These are phyloP conservation scores for Hymenoscyphus albidus DNA, from an alignment of 2,329 filamentous ascomycete species.

Conservation along the genomic window DNA sequence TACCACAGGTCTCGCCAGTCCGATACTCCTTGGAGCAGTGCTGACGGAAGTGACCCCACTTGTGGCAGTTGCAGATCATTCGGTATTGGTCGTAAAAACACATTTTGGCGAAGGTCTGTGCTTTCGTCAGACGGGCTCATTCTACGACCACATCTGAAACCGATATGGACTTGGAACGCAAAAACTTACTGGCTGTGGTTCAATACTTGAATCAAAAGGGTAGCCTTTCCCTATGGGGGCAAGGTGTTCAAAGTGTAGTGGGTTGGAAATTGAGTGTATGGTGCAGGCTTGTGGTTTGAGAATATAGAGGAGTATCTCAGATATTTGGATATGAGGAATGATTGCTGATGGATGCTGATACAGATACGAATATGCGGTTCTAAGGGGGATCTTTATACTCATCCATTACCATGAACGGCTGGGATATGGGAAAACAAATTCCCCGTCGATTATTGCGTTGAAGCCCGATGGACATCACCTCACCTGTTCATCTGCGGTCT, in stretches of 20 bases:
- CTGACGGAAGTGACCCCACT: constrained; percentile 88
- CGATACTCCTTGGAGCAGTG: constrained; percentile 95
- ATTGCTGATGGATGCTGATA: constrained; percentile 31
- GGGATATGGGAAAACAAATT: constrained; percentile 1
- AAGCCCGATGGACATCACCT: constrained; percentile 10
- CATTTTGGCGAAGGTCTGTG: constrained; percentile 52
- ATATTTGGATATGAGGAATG: constrained; percentile 22
- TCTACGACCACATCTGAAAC: constrained; percentile 22
- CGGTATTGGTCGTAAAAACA: constrained; percentile 93
- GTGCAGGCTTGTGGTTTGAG: constrained; percentile 20
- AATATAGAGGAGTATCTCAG: constrained; percentile 15
- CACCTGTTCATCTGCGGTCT: constrained; percentile 9
- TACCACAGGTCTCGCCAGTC: constrained; percentile 92
- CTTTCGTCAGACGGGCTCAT: constrained; percentile 20
- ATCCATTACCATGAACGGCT: background rate
- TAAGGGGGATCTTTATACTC: constrained; percentile 29
- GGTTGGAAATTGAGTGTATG: constrained; percentile 9
- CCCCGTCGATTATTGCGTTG: constrained; percentile 2
- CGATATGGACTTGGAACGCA: background rate
- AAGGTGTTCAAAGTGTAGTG: background rate
- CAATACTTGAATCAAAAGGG: constrained; percentile 9
- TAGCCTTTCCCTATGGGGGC: background rate
- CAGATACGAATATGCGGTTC: constrained; percentile 15
- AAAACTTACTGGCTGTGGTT: constrained; percentile 28
- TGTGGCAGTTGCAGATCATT: constrained; percentile 85